Conservation (phyloP, 225 moss, liverwort and hornwort genomes). For the Anthoceros angustus region DNA sequence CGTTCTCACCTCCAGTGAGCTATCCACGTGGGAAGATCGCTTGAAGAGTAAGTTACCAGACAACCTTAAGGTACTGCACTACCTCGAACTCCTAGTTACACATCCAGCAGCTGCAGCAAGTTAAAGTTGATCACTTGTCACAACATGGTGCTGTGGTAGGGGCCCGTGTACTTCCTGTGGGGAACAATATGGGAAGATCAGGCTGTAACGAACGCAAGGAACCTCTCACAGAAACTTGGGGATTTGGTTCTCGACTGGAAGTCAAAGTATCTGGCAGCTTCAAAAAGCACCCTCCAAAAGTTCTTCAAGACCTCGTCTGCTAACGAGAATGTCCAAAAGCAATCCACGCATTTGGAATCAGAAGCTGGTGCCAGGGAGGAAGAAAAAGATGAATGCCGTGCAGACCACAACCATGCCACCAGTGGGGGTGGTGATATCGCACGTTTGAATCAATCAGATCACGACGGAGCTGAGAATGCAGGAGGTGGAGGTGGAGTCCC, state of each 20-base stretch:
- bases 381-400: background rate
- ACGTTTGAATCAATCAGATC: too few relatives aligned
- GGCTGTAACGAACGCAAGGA: background rate
- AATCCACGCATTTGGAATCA: background rate
- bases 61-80: background rate
- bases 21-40: background rate
- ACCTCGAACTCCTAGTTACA: background rate
- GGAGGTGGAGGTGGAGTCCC: too few relatives aligned
- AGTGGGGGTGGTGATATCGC: too few relatives aligned
- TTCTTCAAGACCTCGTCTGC: background rate
- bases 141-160: background rate
- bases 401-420: too few relatives aligned
- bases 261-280: background rate
- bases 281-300: background rate
- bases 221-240: background rate
- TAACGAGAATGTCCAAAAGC: background rate
- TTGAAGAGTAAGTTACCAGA: background rate
- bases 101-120: too few relatives aligned
- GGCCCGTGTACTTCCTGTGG: slow-evolving; percentile 2
- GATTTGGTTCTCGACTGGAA: background rate
- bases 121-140: too few relatives aligned
- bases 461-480: too few relatives aligned
- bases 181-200: slow-evolving; percentile 2
- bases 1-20: background rate
- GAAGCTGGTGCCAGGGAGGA: background rate